A percentile compares a stretch with the other conserved stretches of the same genome.
These are phyloP conservation scores for Aurantiochytrium sp. DNA, from an alignment of 108 stramenopile species.

Conservation along the genomic window DNA sequence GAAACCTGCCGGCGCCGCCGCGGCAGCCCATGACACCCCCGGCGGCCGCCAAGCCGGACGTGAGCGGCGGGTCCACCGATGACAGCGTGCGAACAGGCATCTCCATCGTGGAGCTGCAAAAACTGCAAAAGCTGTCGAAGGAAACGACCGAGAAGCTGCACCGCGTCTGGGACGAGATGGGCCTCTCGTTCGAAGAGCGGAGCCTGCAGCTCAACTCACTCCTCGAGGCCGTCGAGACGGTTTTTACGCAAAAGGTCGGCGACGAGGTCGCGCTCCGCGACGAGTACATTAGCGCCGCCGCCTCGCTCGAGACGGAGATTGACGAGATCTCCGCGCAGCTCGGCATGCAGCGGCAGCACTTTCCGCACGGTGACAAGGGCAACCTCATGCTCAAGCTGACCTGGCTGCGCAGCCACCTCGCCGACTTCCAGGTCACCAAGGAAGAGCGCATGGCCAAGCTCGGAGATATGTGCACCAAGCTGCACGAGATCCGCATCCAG, in stretches of 20 bases:
- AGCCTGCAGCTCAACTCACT: neutral
- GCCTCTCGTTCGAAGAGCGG: neutral
- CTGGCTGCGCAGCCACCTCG: conserved; percentile 5
- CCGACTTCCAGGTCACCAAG: neutral
- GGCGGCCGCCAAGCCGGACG: too few species aligned
- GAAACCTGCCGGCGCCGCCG: too few species aligned
- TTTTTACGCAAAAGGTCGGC: neutral
- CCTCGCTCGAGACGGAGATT: neutral
- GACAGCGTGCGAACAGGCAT: neutral
- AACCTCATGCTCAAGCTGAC: conserved; percentile 22
- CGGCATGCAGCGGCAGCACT: conserved; percentile 15
- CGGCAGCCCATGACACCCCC: too few species aligned
- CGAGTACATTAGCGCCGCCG: conserved; percentile 27
- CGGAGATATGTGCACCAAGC: neutral
- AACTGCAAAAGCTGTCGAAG: neutral
- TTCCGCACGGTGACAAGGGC: neutral
- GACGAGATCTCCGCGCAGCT: neutral
- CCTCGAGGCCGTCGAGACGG: conserved; percentile 1
- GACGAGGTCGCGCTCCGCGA: neutral
- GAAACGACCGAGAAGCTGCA: conserved; percentile 15
- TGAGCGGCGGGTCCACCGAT: neutral
- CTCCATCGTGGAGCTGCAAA: neutral
- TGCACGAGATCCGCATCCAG: neutral
- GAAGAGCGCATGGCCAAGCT: conserved; percentile 19
- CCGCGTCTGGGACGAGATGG: conserved; percentile 28